Evolutionary conservation across 225 moss, liverwort and hornwort species (phyloP).

Genomic region (Neckera pumila): DNA sequence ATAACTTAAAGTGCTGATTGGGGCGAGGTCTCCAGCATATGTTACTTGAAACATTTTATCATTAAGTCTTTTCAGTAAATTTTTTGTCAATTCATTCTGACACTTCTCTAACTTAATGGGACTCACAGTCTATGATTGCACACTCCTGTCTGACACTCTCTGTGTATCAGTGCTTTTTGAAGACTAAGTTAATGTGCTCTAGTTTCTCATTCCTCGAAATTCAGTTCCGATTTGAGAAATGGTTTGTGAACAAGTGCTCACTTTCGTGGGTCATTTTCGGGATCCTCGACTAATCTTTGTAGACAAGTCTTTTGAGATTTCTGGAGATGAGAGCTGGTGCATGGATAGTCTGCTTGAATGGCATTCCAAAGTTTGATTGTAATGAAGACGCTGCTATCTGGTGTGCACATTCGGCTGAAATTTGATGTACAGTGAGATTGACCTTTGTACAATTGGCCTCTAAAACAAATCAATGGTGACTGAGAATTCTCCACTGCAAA

Average conservation of each 20-base stretch:
- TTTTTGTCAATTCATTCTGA: not conserved
- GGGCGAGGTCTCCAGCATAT: not conserved
- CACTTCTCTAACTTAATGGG: not conserved
- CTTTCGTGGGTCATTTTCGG: not conserved
- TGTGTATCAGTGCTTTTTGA: too few species aligned
- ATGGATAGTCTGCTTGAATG: too few species aligned
- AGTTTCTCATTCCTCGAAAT: not conserved
- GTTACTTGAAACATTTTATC: not conserved
- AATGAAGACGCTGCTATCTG: not conserved
- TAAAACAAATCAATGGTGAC: not conserved
- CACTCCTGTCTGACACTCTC: not conserved
- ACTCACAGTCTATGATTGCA: too few species aligned
- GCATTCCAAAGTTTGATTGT: not conserved
- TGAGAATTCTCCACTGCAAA: not conserved
- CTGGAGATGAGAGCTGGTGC: not conserved
- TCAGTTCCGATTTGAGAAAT: not conserved
- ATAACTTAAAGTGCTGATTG: not conserved
- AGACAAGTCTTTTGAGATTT: not conserved
- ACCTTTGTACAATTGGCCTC: not conserved
- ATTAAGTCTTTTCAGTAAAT: not conserved
- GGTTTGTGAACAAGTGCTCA: not conserved
- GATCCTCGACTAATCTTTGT: not conserved
- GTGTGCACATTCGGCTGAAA: not conserved
- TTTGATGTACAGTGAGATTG: not conserved
- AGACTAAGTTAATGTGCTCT: not conserved